Conservation (phyloP, 345 rosid genomes). For the Citrus trifoliata region DNA sequence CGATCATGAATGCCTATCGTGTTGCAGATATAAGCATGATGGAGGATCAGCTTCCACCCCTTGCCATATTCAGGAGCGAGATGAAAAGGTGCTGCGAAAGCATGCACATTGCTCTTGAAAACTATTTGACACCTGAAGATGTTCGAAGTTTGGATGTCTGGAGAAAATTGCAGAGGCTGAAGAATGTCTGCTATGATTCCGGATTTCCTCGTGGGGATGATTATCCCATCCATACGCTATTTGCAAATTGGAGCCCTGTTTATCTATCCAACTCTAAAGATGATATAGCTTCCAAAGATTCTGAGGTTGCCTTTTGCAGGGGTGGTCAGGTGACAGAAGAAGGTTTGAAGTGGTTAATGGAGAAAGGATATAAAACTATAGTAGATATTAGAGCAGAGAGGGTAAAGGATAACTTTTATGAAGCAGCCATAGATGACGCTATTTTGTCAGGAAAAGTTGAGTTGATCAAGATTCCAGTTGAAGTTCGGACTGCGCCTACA, state of each 20-base stretch:
- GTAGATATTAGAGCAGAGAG: conserved; percentile 83
- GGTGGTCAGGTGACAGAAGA: conserved; percentile 95
- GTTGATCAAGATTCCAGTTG: conserved; percentile 70
- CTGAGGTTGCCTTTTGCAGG: conserved; percentile 80
- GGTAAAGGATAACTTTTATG: conserved; percentile 76
- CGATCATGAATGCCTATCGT: conserved; percentile 45
- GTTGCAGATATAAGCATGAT: conserved; percentile 43
- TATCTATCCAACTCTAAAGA: conserved; percentile 59
- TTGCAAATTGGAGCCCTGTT: conserved; percentile 85
- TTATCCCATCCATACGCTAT: conserved; percentile 63
- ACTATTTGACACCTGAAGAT: conserved; percentile 73
- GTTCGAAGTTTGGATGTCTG: conserved; percentile 62
- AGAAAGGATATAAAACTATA: conserved; percentile 73
- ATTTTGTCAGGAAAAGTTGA: conserved; percentile 55
- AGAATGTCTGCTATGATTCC: conserved; percentile 84
- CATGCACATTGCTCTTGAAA: conserved; percentile 88
- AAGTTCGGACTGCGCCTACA: conserved; percentile 77
- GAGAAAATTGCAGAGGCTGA: conserved; percentile 92
- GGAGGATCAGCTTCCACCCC: conserved; percentile 84
- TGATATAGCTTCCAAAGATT: conserved; percentile 35
- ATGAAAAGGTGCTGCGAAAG: conserved; percentile 98
- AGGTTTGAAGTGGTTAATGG: conserved; percentile 79
- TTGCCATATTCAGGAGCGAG: conserved; percentile 83
- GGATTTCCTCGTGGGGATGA: conserved; percentile 75
- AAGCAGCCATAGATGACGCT: conserved; percentile 64